Evolutionary conservation across 495 filamentous ascomycete genomes (phyloP).

Genomic region (Rostrohypoxylon terebratum): DNA sequence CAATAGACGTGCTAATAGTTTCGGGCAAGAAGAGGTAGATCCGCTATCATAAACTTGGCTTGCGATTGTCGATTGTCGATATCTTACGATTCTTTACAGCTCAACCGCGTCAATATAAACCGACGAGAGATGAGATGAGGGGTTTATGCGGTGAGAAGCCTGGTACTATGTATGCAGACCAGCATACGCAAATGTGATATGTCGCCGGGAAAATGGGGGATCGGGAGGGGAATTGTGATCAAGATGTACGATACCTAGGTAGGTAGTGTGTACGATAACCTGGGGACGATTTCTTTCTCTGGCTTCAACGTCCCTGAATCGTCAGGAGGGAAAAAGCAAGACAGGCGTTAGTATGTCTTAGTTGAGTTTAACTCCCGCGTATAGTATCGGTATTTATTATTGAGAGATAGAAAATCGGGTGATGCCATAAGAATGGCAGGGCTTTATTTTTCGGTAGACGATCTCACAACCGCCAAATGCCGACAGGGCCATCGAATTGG

Average conservation of each 20-base stretch:
- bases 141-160: slow-evolving; percentile 29
- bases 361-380: slow-evolving; percentile 26
- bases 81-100: slow-evolving; percentile 28
- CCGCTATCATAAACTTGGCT: slow-evolving; percentile 24
- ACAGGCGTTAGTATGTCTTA: slow-evolving; percentile 28
- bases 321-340: slow-evolving; percentile 1
- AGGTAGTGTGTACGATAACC: slow-evolving; percentile 16
- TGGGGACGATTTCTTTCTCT: slow-evolving; percentile 16
- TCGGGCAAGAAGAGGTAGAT: slow-evolving; percentile 15
- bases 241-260: slow-evolving; percentile 23
- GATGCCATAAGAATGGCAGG: slow-evolving; percentile 2
- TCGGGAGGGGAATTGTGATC: slow-evolving; percentile 18
- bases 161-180: neutral
- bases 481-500: slow-evolving; percentile 38
- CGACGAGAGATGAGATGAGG: slow-evolving; percentile 26
- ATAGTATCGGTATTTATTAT: slow-evolving; percentile 28
- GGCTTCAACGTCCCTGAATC: slow-evolving; percentile 19
- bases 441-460: slow-evolving; percentile 24
- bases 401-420: slow-evolving; percentile 4
- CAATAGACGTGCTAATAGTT: slow-evolving; percentile 6
- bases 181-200: slow-evolving; percentile 15
- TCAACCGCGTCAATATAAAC: slow-evolving; percentile 29
- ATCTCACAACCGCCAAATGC: slow-evolving; percentile 42
- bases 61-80: slow-evolving; percentile 28
- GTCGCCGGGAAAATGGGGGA: slow-evolving; percentile 34